Conservation (phyloP, 2,329 filamentous ascomycete genomes). For the Colletotrichum melonis region DNA sequence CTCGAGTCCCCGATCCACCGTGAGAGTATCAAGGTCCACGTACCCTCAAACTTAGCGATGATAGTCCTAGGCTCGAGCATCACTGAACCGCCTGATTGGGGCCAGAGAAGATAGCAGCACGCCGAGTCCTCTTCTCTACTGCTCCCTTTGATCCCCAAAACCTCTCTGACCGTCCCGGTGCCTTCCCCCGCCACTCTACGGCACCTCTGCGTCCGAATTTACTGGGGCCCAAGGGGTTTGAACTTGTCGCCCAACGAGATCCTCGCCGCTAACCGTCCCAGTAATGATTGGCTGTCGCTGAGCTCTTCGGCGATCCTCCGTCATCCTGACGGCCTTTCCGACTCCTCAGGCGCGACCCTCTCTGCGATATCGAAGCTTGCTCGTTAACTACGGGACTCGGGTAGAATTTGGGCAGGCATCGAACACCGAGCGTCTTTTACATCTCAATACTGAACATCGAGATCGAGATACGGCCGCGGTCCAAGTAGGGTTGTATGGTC, state of each 20-base stretch:
- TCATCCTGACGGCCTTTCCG: slow-evolving; percentile 6
- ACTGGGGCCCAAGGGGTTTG: not conserved
- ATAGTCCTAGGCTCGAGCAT: not conserved
- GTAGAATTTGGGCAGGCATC: not conserved
- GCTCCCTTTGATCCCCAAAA: not conserved
- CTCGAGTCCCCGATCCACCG: not conserved
- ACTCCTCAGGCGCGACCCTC: not conserved
- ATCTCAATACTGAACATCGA: not conserved
- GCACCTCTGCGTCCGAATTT: not conserved
- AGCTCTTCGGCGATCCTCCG: slow-evolving; percentile 14
- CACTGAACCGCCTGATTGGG: not conserved
- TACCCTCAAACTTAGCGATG: not conserved
- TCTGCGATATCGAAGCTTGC: not conserved
- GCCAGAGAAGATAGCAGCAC: not conserved
- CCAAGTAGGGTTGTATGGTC: not conserved
- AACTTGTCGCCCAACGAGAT: not conserved
- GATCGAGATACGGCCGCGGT: not conserved
- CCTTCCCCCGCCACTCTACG: not conserved
- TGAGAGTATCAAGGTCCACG: not conserved
- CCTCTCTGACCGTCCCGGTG: not conserved
- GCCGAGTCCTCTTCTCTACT: not conserved
- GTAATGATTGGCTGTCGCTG: not conserved
- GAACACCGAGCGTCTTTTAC: not conserved
- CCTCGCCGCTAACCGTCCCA: not conserved
- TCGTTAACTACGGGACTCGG: not conserved